Evolutionary conservation across 208 protist species (phyloP), one percentile per base, ranked within the genome.

Genomic region (Acanthamoeba royreba): DNA sequence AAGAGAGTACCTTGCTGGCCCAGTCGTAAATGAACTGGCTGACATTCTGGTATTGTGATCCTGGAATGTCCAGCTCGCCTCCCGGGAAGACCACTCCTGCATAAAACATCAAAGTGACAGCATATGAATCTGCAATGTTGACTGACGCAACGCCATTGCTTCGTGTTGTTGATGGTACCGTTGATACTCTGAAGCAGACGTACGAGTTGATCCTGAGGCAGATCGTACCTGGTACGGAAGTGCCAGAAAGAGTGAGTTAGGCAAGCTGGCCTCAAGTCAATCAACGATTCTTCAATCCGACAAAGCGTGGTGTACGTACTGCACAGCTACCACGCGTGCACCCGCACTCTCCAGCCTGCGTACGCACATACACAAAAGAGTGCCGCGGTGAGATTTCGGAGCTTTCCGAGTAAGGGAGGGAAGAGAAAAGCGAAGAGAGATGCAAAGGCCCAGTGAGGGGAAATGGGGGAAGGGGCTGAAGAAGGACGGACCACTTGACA

Each of bases 11-110:
- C 74, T 85, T 52, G 45, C 15, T 85, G 25, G 74, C 74, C 74
- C 74, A 85, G 38, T 85, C 28, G 74, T 85, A 85, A n/a, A 85
- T 53, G 74, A 85, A 52, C 74, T 53, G 13, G 74, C 42, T 53
- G 31, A 25, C 49, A 31, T 52, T 45, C 45, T 53, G 74, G 74
- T 85, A 85, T 13, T 53, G 74, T 5, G 74, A 85, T 11, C 45
- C 74, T 2, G 74, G 74, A 31, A 85, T 45, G 38, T 85, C 46
- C 5, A 85, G 45, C 19, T 52, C 74, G 15, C 74, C 74, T 2
- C 74, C 74, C 19, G 74, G 38, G 25, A 85, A 85, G 17, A 85
- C 22, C 17, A 72, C 61, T 4, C 61, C 61, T 72, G 61, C 58
- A 69, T 72, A 35, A 72, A 35, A 35, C 9, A 19, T 9, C 13